Base-by-base conservation (phyloP, 139 green algal genomes). In the Chlamydomonas incerta region DNA sequence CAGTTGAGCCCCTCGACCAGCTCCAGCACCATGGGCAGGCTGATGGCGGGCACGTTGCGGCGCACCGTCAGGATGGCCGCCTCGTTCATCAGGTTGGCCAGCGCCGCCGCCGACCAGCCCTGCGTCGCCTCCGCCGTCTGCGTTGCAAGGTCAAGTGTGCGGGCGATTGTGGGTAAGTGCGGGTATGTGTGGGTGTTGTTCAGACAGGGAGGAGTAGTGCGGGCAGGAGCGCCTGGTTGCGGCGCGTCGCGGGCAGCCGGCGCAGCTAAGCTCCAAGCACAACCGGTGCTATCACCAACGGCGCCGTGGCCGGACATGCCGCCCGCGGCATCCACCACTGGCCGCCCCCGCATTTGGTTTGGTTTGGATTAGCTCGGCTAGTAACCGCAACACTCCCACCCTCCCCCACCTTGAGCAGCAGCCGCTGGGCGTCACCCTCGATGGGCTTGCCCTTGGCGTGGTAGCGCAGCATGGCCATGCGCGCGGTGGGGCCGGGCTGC, bases 21-120 rank as follows among this genome's bases (percentile, higher is more conserved):
- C 89, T 94, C 91, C 72, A 93, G 37, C 66, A 92, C 63, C 87
- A 94, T 86, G 20, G 87, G 87, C 72, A 93, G 83, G 4, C n/a
- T 92, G 83, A 94, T 90, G 68, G 89, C 88, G 72, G 68, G 46
- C 62, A 90, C 74, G 46, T 60, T 88, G 71, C 89, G 89, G 15
- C 91, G 91, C 70, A 94, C 92, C 34, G 92, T 92, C 13, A 95
- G 82, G 79, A 95, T 95, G 82, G 93, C 91, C 11, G 90, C 88
- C 87, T 95, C 93, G 80, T 95, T 95, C 89, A 95, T 90, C 37
- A 95, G 84, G 84, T 95, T 95, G 87, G 93, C 93, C 66, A 95
- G 88, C 5, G 91, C 87, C 1, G 93, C 93, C 17, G 92, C 93
- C 41, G 88, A 93, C 89, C 89, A 94, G 67, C 88, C 87, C 50